Percentiles rank a stretch among this genome's conserved stretches.
Evolutionary conservation across 202 grass and related monocot species (phyloP).

Genomic region (Alloteropsis angusta): DNA sequence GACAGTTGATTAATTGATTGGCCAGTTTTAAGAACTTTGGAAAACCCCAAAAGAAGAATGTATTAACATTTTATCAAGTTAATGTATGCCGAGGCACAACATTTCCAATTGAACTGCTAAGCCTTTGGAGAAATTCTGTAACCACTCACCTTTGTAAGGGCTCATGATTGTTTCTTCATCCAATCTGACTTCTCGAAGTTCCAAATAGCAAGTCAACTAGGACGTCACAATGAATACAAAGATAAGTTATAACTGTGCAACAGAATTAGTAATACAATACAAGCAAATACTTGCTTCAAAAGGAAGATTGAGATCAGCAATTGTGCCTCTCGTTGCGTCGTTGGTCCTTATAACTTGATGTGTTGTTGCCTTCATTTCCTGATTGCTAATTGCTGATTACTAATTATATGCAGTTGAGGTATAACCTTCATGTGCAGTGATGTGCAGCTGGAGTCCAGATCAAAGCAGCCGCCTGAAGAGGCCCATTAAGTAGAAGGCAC

Average conservation of each 20-base stretch:
- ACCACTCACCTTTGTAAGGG: neutral
- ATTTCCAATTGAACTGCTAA: neutral
- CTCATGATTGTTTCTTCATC: neutral
- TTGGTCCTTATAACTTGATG: neutral
- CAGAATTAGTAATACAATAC: neutral
- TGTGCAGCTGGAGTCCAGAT: neutral
- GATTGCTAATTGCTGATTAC: neutral
- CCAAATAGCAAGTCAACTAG: neutral
- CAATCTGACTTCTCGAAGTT: neutral
- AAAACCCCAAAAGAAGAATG: neutral
- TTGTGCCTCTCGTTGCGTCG: neutral
- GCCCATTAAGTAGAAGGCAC: neutral
- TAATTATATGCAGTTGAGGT: neutral
- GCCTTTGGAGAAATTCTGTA: neutral
- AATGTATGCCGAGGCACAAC: neutral
- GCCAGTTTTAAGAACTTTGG: neutral
- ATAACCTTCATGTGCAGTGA: neutral
- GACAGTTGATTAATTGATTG: neutral
- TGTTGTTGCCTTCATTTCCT: neutral
- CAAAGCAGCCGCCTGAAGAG: neutral
- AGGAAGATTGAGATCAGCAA: neutral
- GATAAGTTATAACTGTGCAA: neutral
- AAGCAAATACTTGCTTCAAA: neutral
- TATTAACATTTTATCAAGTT: neutral
- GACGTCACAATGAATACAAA: neutral